Evolutionary conservation across 2,329 filamentous ascomycete genomes (phyloP), one percentile per base, ranked within the genome.

Genomic region (Penicillium capsulatum): DNA sequence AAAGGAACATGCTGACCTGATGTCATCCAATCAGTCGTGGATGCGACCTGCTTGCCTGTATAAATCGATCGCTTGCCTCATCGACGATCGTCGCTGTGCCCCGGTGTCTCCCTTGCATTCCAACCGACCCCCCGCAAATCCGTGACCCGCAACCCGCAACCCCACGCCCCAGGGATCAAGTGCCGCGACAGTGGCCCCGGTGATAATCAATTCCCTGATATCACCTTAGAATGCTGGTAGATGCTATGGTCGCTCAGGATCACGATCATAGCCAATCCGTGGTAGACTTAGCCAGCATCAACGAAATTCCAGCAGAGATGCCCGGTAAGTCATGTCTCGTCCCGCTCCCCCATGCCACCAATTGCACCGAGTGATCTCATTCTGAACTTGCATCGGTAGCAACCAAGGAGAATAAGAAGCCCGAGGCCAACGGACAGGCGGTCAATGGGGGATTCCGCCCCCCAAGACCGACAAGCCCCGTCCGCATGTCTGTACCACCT

Each of bases 401-500:
- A 26, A 34, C 53, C 15, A 59, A 58, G 36, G 58, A 62, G 17
- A 53, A 55, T 35, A 65, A 64, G 40, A 55, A 59, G 41, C 42
- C 45, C 42, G 55, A 61, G 24, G 44, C 57, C 38, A 64, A 57
- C 38, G 51, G 48, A 26, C 53, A 50, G 36, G 40, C 50, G 17
- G 40, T 50, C 31, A 64, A 69, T 45, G 48, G 48, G 31, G 57
- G 29, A 53, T 61, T 51, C 86, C 86, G 54, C 85, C 86, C 28
- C 85, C 91, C 34, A 98, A 97, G 72, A 95, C 89, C 48, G 92
- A 98, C 69, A 98, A 97, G 72, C 92, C 92, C 40, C 81, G 91
- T 50, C 92, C 92, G 50, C 92, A 98, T 68, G 83, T 94, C 45
- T 98, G 92, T 71, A 81, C 75, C 28, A 97, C 90, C 33, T 98